Evolutionary conservation across 495 filamentous ascomycete genomes (phyloP).

Genomic region (Aspergillus biplanus): DNA sequence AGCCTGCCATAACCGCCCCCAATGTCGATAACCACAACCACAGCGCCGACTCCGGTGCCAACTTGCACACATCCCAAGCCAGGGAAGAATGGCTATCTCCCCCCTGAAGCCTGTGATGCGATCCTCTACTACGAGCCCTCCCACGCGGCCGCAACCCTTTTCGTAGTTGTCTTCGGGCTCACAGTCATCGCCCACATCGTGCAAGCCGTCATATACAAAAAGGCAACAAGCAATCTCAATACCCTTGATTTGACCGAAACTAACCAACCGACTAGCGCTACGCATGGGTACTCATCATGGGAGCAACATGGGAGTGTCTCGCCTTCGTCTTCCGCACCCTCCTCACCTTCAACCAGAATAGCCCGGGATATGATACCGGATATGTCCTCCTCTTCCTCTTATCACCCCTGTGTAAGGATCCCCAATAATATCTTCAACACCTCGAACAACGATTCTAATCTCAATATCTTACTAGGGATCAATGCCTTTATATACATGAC

Average conservation of each 20-base stretch:
- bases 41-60: background rate
- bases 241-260: background rate
- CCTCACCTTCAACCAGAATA: conserved; percentile 30
- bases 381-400: conserved; percentile 32
- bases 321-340: conserved; percentile 44
- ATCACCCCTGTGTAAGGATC: conserved; percentile 29
- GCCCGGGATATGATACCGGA: conserved; percentile 15
- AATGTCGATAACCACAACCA: background rate
- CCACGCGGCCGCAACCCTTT: conserved; percentile 40
- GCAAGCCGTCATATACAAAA: conserved; percentile 38
- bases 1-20: no score
- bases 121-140: conserved; percentile 35
- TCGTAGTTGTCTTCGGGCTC: conserved; percentile 40
- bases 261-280: conserved; percentile 38
- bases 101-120: conserved; percentile 35
- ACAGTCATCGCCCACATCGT: conserved; percentile 34
- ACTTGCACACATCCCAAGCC: conserved; percentile 15
- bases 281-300: conserved; percentile 59
- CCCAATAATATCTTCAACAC: background rate
- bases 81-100: conserved; percentile 38
- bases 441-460: background rate
- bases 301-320: conserved; percentile 46
- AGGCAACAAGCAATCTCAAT: conserved; percentile 20
- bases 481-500: conserved; percentile 75
- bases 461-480: conserved; percentile 41